Base-by-base conservation (phyloP, 2,329 filamentous ascomycete genomes). In the Sodiomyces alkalinus region DNA sequence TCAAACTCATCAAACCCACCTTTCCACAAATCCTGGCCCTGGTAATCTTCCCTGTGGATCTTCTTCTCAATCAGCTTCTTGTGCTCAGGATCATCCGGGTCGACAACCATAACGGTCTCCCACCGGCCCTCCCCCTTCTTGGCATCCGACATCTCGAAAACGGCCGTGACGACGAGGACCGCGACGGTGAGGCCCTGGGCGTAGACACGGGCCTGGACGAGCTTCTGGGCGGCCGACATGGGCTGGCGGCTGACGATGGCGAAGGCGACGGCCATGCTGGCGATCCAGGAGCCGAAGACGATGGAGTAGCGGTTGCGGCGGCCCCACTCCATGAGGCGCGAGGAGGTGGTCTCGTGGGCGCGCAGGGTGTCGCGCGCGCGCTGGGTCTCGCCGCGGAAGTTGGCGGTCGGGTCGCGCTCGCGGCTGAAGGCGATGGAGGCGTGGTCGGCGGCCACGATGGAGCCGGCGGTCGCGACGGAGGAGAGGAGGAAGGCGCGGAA, bases 121-220 rank as follows among this genome's bases (percentile, higher is more conserved):
- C 80, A 92, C 49, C 78, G 67, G 38, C 76, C 80, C 45, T 68
- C 68, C 27, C 82, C 82, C 47, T 68, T 69, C 48, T 74, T 75
- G 40, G 78, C 79, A 53, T 98, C 90, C 30, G 54, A 56, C 38
- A 69, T 64, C 70, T 94, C 86, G 43, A 94, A 79, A 8, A 73
- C 79, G 26, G 87, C 83, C 18, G 74, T 80, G 32, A 81, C 73
- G 46, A 92, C 68, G 32, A 94, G 62, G 28, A 93, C 82, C 38
- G 77, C 80, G 26, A 94, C 62, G 5, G 86, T 92, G 42, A 92
- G 60, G 5, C 80, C 83, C 60, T 94, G 86, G 4, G 86, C 86
- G 55, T 93, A 93, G 39, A 94, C 79, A 68, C 86, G 77, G 15
- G 85, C 86, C 64, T 94, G 86, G 11, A 94, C 86, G 14, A 94